A percentile compares a stretch with the other conserved stretches of the same genome.
Conservation (phyloP, 345 rosid genomes). For the Abelmoschus esculentus region DNA sequence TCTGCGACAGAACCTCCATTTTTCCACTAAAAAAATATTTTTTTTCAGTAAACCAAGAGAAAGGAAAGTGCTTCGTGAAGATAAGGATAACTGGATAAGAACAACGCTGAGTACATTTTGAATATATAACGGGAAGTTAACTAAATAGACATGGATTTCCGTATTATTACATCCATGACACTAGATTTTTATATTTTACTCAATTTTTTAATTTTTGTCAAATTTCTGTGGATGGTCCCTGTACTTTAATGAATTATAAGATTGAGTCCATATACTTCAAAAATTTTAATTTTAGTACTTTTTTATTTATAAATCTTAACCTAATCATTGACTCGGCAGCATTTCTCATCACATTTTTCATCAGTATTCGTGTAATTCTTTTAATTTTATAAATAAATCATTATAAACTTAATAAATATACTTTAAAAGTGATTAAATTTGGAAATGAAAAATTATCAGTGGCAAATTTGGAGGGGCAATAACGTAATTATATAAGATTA, state of each 20-base stretch:
- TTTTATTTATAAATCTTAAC: neutral
- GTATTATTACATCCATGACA: constrained; percentile 5
- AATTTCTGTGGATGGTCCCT: neutral
- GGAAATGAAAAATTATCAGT: no score
- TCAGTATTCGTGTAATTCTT: no score
- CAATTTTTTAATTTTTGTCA: neutral
- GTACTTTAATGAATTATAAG: neutral
- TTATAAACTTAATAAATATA: no score
- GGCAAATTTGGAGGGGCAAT: no score
- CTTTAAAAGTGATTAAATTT: no score
- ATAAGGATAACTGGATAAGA: constrained; percentile 4
- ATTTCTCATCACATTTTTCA: no score
- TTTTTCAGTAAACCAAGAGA: neutral
- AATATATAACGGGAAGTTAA: neutral
- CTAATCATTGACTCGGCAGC: neutral
- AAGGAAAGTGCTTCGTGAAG: neutral
- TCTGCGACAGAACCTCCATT: constrained; percentile 34
- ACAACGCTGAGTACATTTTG: neutral
- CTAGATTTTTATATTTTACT: neutral
- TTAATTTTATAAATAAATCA: no score
- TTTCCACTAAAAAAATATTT: neutral
- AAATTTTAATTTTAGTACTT: neutral
- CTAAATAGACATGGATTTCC: neutral
- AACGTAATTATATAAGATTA: no score
- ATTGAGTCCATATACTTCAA: neutral